These are phyloP conservation scores for Xylariaceae sp. DNA, from an alignment of 2,329 filamentous ascomycete genomes.

Conservation along the genomic window DNA sequence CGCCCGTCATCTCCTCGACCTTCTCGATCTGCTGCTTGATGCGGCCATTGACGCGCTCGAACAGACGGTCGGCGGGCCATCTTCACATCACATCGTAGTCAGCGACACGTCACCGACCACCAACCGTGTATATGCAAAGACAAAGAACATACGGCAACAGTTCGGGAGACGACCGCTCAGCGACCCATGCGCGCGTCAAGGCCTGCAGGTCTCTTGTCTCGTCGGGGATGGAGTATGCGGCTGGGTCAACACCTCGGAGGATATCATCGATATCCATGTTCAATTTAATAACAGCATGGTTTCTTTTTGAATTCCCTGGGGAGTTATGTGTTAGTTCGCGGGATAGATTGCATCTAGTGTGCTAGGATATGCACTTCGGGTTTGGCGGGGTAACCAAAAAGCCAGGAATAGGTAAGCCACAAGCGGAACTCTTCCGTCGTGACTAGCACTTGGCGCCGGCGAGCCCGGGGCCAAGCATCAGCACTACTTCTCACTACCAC, in stretches of 20 bases:
- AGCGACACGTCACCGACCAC: conserved; percentile 2
- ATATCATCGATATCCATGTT: conserved; percentile 78
- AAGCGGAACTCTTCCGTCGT: too few species aligned
- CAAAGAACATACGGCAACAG: conserved; percentile 64
- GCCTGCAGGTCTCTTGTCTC: conserved; percentile 77
- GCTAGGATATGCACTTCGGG: too few species aligned
- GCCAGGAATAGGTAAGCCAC: too few species aligned
- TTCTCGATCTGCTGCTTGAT: conserved; percentile 66
- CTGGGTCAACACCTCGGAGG: conserved; percentile 66
- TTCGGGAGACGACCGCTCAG: conserved; percentile 85
- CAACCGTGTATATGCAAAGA: not conserved
- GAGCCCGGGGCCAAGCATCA: too few species aligned
- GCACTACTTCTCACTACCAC: too few species aligned
- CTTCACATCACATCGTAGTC: conserved; percentile 31
- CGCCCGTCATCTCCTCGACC: conserved; percentile 73
- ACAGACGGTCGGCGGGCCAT: conserved; percentile 66
- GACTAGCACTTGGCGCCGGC: too few species aligned
- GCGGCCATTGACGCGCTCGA: conserved; percentile 75
- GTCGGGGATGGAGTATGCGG: conserved; percentile 48
- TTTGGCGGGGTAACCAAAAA: too few species aligned
- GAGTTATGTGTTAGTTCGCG: too few species aligned
- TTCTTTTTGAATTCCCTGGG: too few species aligned
- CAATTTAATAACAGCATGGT: too few species aligned
- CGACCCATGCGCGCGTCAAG: conserved; percentile 87
- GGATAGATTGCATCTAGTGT: too few species aligned